Evolutionary conservation across 108 stramenopile species (phyloP), one percentile per base, ranked within the genome.

Genomic region (Pseudonitzschia multistriata): DNA sequence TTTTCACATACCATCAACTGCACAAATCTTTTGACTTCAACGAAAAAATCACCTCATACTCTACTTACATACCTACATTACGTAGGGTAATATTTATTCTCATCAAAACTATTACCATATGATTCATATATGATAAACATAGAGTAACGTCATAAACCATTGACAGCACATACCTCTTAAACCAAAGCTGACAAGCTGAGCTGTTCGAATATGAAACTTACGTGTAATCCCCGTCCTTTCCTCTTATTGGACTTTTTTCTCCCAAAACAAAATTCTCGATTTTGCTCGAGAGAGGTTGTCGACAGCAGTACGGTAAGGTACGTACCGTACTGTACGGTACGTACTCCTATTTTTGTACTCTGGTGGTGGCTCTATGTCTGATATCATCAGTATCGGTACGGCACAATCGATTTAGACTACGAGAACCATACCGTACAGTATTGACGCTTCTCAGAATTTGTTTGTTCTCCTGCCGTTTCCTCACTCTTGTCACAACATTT

Each of bases 11-110:
- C 13, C 42, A 45, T 52, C 21, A 52, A 52, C 25, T 52, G 50
- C 22, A 52, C 50, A 52, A 52, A 52, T 52, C 50, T 52, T 52
- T 52, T 22, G 24, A 52, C 50, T 52, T 52, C 50, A 52, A 52
- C 22, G 50, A 52, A 52, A 22, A 52, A 1, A 17, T 45, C 42
- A 6, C 8, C 8, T 45, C 13, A 1, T 45, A 45, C 11, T 13
- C 2, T 45, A 45, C 3, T 2, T 52, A 22, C 22, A 52, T 52
- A 52, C 25, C 1, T 52, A 10, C 3, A 45, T 6, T 2, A 13
- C 17, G 2, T 45, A 8, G 42, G 17, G 15, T 17, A 45, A 45
- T 17, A 45, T 45, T 13, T 17, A 45, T 17, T 17, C 42, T 45
- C 42, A 45, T 45, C 42, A 17, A 13, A 17, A 45, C 13, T 45